Evolutionary conservation across 257 asterid genomes (phyloP).

Genomic region (Solanum habrochaites): DNA sequence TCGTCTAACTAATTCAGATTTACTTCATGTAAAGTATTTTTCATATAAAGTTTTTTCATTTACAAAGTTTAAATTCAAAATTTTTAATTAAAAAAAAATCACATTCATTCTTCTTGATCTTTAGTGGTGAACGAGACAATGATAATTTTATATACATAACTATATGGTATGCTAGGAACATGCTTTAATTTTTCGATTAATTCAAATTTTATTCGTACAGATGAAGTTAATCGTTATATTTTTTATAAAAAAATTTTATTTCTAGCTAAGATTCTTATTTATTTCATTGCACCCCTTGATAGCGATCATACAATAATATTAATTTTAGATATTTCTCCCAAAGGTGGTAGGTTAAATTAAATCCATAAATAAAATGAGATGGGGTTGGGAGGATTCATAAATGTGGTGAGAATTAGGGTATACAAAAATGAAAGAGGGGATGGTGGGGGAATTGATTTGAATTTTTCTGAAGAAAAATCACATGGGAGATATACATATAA

Average conservation of each 20-base stretch:
- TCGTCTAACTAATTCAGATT: background rate
- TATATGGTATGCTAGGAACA: background rate
- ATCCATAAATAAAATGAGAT: background rate
- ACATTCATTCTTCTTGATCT: background rate
- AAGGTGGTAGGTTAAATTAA: background rate
- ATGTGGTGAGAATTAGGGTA: background rate
- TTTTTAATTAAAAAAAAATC: rapidly evolving
- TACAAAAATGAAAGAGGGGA: background rate
- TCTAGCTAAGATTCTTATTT: background rate
- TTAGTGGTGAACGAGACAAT: background rate
- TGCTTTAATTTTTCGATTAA: background rate
- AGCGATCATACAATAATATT: background rate
- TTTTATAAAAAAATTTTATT: background rate
- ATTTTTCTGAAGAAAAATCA: background rate
- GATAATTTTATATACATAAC: background rate
- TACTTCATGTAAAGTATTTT: rapidly evolving
- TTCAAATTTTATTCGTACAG: background rate
- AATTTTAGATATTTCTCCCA: background rate
- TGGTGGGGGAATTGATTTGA: background rate
- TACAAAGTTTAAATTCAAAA: background rate
- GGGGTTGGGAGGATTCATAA: background rate
- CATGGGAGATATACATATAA: background rate
- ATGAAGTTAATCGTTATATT: background rate
- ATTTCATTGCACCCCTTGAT: background rate
- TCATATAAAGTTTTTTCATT: background rate